Evolutionary conservation across 1,284 basidiomycete species (phyloP), one percentile per base, ranked within the genome.

Genomic region (Trametes pubescens): DNA sequence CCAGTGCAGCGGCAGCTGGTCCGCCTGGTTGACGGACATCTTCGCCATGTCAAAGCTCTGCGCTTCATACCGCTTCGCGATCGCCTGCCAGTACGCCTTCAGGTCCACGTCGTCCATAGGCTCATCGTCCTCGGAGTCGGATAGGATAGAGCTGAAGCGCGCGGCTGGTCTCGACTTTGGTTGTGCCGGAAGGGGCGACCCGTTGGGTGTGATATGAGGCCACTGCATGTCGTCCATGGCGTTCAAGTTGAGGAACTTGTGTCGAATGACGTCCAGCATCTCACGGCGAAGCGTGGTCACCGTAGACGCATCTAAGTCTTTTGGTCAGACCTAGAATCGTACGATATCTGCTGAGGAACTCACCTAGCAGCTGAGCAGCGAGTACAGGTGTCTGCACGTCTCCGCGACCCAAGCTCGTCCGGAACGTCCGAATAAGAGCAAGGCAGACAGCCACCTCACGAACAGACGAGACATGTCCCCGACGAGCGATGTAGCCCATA

Each of bases 281-380:
- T 98, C 95, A 32, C 92, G 84, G 14, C 89, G 87, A 1, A 96
- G 80, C 0, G 94, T 94, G 55, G 96, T 85, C 14, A 91, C 86
- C 0, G 89, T 80, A 29, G 86, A 88, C 60, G 81, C 82, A 77
- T 94, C 91, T 91, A 68, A 40, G 14, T 18, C 13, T 13, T n/a
- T 21, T 22, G 14, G n/a, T 62, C 13, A 65, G 54, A 34, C 24
- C 3, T n/a, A 5, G 1, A 13, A 10, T 35, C 16, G 10, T 7
- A 10, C 16, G 4, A 8, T 46, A 4, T 38, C 3, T 1, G 18
- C 18, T 5, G 24, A 38, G 2, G 11, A 8, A 26, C 84, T 65
- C 68, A 94, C 93, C 92, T 18, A 96, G 81, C 5, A 94, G 78
- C 34, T 83, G 80, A 0, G 87, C 85, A 1, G 89, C 85, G 1